Evolutionary conservation across 257 asterid genomes (phyloP), one percentile per base, ranked within the genome.

Genomic region (Solanum tacnaense): DNA sequence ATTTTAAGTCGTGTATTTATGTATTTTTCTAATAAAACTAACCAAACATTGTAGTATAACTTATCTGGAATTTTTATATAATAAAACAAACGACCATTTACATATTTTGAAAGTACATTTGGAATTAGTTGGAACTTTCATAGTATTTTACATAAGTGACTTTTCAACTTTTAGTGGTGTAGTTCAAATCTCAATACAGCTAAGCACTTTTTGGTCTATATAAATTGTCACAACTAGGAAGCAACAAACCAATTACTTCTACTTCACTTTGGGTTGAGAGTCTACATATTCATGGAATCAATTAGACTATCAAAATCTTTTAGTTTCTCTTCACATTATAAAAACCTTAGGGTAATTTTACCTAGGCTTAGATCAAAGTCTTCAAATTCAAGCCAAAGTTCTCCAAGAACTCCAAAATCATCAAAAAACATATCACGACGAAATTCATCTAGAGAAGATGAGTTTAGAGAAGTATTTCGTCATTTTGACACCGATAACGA

Each of bases 401-500:
- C 92, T 7, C 84, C 91, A 1, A 83, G 52, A 62, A 81, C 92
- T 10, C 65, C 92, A 32, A 88, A 84, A 27, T 88, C 93, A 1
- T 88, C 89, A 15, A 62, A 68, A 13, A 62, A 68, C 7, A 72
- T 86, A 2, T 73, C 91, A 10, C 88, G 88, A 32, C 31, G 87
- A 71, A 39, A 88, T 12, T 35, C 84, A 44, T 83, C 92, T 10
- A 90, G 86, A 78, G 93, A 90, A 72, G 94, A 91, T 6, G 95
- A 93, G 83, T 89, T 90, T 84, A 67, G 84, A 31, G 92, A 93
- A 72, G 94, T 94, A 11, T 94, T 94, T 85, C 93, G 92, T 9
- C 95, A 92, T 41, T 94, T 94, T 73, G 95, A 93, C 32, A 52
- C 79, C n/a, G 93, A 93, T 87, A n/a, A 84, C 46, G 94, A 94